A percentile compares a stretch with the other conserved stretches of the same genome.
Conservation (phyloP, 192 early-diverging fungal genomes). For the Podila clonocystis region DNA sequence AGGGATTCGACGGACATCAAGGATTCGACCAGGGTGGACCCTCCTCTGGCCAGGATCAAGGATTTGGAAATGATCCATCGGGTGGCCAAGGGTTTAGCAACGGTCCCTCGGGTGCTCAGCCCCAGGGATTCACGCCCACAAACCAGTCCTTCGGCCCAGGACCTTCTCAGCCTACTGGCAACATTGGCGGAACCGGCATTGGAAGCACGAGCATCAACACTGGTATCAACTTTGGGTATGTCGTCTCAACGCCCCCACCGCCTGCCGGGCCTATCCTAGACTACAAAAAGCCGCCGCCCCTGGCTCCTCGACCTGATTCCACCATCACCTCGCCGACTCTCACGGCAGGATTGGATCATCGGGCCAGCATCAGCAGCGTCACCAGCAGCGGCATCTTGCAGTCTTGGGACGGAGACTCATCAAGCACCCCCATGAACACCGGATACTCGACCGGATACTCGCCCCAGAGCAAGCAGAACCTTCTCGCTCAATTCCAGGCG, state of each 20-base stretch:
- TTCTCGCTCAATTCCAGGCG: background rate
- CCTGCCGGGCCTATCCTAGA: background rate
- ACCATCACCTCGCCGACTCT: background rate
- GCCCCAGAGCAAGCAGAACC: conserved; percentile 13
- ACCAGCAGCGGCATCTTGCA: background rate
- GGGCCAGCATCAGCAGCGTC: background rate
- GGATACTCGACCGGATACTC: conserved; percentile 31
- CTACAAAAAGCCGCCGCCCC: background rate
- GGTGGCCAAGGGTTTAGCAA: background rate
- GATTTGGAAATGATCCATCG: background rate
- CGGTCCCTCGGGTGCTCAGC: background rate
- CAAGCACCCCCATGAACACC: background rate
- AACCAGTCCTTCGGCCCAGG: background rate
- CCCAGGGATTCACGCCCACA: background rate
- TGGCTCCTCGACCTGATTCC: background rate
- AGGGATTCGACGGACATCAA: background rate
- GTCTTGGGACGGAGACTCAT: background rate
- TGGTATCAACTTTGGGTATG: too few relatives aligned
- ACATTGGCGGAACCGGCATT: background rate
- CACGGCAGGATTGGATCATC: background rate
- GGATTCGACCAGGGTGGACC: background rate
- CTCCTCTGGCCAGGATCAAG: background rate
- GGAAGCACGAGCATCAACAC: background rate
- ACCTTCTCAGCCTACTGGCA: background rate
- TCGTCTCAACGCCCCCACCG: background rate